Percentiles rank a stretch among this genome's conserved stretches.
Evolutionary conservation across 1,139 yeast species (phyloP).

Genomic region (Scheffersomyces parashehatae): DNA sequence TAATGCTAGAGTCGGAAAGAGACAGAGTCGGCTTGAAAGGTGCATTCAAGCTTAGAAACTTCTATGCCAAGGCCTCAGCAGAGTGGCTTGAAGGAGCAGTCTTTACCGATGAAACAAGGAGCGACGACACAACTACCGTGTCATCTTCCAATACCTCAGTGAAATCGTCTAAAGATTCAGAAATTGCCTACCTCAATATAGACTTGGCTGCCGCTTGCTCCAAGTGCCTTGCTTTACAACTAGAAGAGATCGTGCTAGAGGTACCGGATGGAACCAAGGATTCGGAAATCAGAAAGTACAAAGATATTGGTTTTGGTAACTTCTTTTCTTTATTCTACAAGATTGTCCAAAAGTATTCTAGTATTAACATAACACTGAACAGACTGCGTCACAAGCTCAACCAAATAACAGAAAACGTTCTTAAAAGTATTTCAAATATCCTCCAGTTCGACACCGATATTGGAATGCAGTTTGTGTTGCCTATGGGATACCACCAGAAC

Average conservation of each 20-base stretch:
- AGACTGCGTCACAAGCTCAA: constrained; percentile 55
- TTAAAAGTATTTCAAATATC: constrained; percentile 65
- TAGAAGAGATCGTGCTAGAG: constrained; percentile 59
- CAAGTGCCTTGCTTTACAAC: constrained; percentile 53
- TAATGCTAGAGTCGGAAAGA: constrained; percentile 47
- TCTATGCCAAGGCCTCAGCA: constrained; percentile 56
- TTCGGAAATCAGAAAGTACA: constrained; percentile 56
- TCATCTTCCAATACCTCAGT: constrained; percentile 2
- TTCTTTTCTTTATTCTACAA: constrained; percentile 72
- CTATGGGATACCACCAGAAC: constrained; percentile 76
- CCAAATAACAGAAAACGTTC: constrained; percentile 63
- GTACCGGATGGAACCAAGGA: constrained; percentile 62
- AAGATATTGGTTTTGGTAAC: constrained; percentile 66
- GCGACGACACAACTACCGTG: not conserved
- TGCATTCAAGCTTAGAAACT: constrained; percentile 59
- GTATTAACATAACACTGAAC: constrained; percentile 19
- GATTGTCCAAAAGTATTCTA: constrained; percentile 63
- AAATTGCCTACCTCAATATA: constrained; percentile 54
- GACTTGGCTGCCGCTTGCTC: constrained; percentile 72
- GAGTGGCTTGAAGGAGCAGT: constrained; percentile 71
- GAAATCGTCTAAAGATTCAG: constrained; percentile 29
- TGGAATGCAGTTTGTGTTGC: constrained; percentile 75
- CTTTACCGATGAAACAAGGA: constrained; percentile 15
- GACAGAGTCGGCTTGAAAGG: constrained; percentile 49
- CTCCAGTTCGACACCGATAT: constrained; percentile 74